These are phyloP conservation scores for Eucalyptus virginea DNA, from an alignment of 345 rosid species.

Conservation along the genomic window DNA sequence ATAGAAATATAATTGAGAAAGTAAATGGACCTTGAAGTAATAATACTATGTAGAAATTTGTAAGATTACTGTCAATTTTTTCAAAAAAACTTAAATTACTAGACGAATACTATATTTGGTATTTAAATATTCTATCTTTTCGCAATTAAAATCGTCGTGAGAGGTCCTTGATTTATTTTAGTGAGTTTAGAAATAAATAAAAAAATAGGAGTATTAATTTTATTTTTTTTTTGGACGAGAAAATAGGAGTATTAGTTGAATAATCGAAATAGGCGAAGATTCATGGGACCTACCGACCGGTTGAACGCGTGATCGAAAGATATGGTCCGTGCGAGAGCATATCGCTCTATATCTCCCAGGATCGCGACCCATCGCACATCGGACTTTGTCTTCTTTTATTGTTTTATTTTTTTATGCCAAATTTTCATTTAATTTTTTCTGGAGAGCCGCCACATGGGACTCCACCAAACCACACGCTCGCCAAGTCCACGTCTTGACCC, in stretches of 20 bases:
- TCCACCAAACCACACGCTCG: background rate
- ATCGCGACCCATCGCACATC: background rate
- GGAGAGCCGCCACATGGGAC: background rate
- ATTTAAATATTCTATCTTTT: too few species aligned
- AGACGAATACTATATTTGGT: accelerated
- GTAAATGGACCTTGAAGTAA: too few species aligned
- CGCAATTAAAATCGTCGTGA: accelerated
- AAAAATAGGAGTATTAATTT: accelerated
- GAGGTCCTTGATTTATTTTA: background rate
- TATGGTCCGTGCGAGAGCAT: background rate
- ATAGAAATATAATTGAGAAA: too few species aligned
- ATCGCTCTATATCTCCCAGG: background rate
- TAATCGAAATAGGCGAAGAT: background rate
- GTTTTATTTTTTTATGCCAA: accelerated
- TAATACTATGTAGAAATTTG: accelerated
- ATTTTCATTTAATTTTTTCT: background rate
- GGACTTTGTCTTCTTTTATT: background rate
- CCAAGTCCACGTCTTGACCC: background rate
- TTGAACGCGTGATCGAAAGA: background rate
- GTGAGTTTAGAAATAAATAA: background rate
- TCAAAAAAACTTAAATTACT: too few species aligned
- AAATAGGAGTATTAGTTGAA: background rate
- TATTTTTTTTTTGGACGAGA: too few species aligned
- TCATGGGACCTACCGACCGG: background rate
- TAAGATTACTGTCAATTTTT: accelerated